phyloP scores from a whole-genome alignment of 257 asterid species.

The Solanum bukasovii region DNA sequence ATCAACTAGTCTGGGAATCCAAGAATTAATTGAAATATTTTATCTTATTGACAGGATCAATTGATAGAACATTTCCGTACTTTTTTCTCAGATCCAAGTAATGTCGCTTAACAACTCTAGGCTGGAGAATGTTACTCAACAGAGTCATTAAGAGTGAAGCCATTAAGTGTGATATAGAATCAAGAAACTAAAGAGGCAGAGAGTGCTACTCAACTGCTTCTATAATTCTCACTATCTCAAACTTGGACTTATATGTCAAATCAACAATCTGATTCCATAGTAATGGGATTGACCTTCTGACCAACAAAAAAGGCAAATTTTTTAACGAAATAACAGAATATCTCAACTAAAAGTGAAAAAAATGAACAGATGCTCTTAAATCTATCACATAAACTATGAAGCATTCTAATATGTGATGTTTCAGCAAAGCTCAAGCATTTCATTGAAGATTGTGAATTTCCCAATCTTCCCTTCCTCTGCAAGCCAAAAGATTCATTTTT shows the following conservation, averaged over 20 bases:
- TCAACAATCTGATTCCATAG: constrained; percentile 97
- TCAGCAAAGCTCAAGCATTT: not conserved
- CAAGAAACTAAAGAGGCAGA: not conserved
- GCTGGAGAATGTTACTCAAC: constrained; percentile 32
- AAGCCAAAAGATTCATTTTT: not conserved
- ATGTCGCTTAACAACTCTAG: constrained; percentile 68
- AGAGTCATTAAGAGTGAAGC: constrained; percentile 3
- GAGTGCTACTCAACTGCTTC: constrained; percentile 54
- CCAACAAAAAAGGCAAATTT: constrained; percentile 25
- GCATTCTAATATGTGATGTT: not conserved
- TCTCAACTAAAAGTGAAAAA: not conserved
- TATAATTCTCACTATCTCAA: constrained; percentile 42
- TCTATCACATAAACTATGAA: not conserved
- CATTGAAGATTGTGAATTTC: not conserved
- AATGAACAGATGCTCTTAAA: not conserved
- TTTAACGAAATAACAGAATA: not conserved
- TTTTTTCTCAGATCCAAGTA: constrained; percentile 61
- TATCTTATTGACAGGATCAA: constrained; percentile 76
- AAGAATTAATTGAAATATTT: not conserved
- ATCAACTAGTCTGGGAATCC: not conserved
- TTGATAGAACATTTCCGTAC: constrained; percentile 78
- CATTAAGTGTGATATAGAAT: not conserved
- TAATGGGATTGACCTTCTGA: constrained; percentile 90
- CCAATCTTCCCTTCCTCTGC: not conserved
- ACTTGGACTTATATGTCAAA: constrained; percentile 79